Base-by-base conservation (phyloP, 306 rosid genomes). In the Amphicarpaea edgeworthii region DNA sequence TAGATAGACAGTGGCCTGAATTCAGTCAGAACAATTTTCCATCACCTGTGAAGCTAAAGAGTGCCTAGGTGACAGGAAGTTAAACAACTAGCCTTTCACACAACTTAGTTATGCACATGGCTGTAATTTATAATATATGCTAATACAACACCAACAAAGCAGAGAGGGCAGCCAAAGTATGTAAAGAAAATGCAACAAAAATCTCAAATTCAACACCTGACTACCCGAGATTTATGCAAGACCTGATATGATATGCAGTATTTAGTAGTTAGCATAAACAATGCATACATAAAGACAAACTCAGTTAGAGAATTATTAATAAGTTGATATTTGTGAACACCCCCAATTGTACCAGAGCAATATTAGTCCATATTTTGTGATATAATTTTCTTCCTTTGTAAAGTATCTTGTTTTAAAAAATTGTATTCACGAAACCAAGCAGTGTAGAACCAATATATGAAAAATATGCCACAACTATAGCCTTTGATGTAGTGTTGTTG, bases 61-160 rank as follows among this genome's bases (percentile, higher is more conserved):
- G 37, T 51, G n/a, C 63, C 34, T n/a, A 37, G 72, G 72, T 7
- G 24, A 15, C 12, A 24, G 61, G 66, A 79, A 72, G 16, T 40
- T 42, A 53, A 72, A 62, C 58, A 17, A 17, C 7, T 51, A 14
- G 12, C 8, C 26, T 8, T 51, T 51, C 28, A 30, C 34, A 30
- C 34, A 4, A 30, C 34, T 4, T 30, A 30, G 34, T 30, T 1
- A 30, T 30, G 34, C 34, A 30, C 34, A 30, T 5, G 34, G 34
- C 34, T 30, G 34, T 30, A 30, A 30, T 30, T 30, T 30, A 30
- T 30, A 30, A 30, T 30, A 30, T 30, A 30, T 30, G 34, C 34
- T 30, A 30, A 30, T 30, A 30, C 3, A 30, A 30, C 34, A 30
- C 3, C 34, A 30, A 30, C 34, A 30, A 30, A 30, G 34, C 20